Base-by-base conservation (phyloP, 2,329 filamentous ascomycete genomes). In the Alternaria ethzedia region DNA sequence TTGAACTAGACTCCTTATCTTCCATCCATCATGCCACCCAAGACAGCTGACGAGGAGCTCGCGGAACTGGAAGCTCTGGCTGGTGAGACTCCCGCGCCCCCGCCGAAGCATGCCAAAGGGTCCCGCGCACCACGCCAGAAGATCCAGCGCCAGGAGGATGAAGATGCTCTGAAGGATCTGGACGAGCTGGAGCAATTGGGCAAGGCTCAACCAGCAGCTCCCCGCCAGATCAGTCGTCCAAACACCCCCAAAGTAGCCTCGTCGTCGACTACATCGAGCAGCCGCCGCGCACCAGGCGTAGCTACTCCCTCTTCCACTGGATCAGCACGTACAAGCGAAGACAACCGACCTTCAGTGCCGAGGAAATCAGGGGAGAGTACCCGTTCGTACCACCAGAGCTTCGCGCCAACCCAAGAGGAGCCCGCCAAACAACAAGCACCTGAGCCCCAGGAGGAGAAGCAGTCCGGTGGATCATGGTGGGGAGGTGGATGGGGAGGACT, bases 91-190 rank as follows among this genome's bases (percentile, higher is more conserved):
- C 73, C 72, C 45, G 70, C 75, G 50, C 72, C 77, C 65, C 74
- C 74, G 60, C 71, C 75, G 57, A 76, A 79, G 69, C 69, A 66
- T 54, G 66, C 72, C 65, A 88, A 88, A 76, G 67, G 62, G 20
- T 44, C 73, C 68, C 85, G 86, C 57, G 81, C 85, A 20, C 76
- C 82, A 54, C 76, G 80, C 59, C 72, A 79, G 64, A 77, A 78
- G 65, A 75, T 78, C 61, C 74, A 79, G 59, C 79, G 80, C 50
- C 74, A 79, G 28, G 78, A 83, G 73, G 87, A 92, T 71, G 94
- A 97, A 78, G 89, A 95, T 64, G 89, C 95, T 61, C 87, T 98
- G 43, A 94, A 94, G 66, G 94, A 97, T 73, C 88, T 98, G 65
- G 93, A 96, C 79, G 90, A 90, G 71, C 88, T 97, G 46, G 92